phyloP scores from a whole-genome alignment of 108 stramenopile species.

The Fragilariopsis cylindrus region DNA sequence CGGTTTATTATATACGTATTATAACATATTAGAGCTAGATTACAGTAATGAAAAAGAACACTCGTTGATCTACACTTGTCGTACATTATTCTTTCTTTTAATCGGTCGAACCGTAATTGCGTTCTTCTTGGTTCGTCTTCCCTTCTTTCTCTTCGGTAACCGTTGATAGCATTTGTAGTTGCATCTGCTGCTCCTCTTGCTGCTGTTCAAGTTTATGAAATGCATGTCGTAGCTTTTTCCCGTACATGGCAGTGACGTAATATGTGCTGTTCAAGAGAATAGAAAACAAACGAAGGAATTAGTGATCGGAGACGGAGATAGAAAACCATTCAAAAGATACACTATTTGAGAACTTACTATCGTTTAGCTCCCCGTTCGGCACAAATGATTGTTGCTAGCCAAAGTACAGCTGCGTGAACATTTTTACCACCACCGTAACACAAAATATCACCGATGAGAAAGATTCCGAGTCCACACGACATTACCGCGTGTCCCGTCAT shows the following conservation, averaged over 20 bases:
- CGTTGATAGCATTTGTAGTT: not conserved
- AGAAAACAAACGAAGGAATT: no score
- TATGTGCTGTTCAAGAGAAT: conserved; percentile 25
- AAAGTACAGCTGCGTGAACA: not conserved
- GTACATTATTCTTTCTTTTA: not conserved
- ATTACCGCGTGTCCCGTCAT: conserved; percentile 45
- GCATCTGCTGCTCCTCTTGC: not conserved
- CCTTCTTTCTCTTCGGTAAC: not conserved
- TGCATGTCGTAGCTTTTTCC: conserved; percentile 31
- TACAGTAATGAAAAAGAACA: not conserved
- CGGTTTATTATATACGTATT: no score
- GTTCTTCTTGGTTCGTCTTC: not conserved
- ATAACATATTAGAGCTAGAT: no score
- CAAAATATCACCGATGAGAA: conserved; percentile 9
- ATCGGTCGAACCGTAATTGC: not conserved
- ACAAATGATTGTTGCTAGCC: not conserved
- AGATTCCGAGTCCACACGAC: conserved; percentile 11
- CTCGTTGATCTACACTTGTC: not conserved
- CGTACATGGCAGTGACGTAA: conserved; percentile 55
- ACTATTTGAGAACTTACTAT: conserved; percentile 12
- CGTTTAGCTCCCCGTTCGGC: conserved; percentile 46
- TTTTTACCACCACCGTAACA: not conserved
- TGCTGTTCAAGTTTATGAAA: not conserved
- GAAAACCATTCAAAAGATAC: no score
- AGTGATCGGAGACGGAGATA: no score